Evolutionary conservation across 176 grass and related monocot species (phyloP).

Genomic region (Raddia guianensis): DNA sequence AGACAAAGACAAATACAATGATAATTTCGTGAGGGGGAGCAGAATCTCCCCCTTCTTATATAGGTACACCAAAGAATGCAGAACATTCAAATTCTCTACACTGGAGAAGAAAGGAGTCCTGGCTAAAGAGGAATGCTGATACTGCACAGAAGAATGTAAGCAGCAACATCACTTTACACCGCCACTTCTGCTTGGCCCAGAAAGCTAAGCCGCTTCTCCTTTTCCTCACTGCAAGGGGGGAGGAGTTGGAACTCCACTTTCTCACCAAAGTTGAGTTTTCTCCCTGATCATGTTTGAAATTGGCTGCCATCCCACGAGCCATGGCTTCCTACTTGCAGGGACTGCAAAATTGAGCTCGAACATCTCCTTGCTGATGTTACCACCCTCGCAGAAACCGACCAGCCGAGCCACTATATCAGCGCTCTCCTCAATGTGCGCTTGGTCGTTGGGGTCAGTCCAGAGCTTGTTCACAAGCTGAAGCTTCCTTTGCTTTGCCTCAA

Average conservation of each 20-base stretch:
- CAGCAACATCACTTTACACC: background rate
- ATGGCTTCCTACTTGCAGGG: conserved; percentile 73
- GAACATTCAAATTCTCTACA: conserved; percentile 27
- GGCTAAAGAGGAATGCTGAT: background rate
- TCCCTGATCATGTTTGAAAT: conserved; percentile 84
- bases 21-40: background rate
- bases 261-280: conserved; percentile 45
- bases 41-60: background rate
- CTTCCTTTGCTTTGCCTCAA: conserved; percentile 81
- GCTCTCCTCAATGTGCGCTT: conserved; percentile 64
- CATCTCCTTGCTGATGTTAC: conserved; percentile 95
- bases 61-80: conserved; percentile 19
- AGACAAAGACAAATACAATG: background rate
- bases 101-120: background rate
- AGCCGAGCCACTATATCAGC: conserved; percentile 86
- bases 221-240: background rate
- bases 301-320: conserved; percentile 89
- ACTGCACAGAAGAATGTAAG: background rate
- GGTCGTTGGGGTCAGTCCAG: conserved; percentile 72
- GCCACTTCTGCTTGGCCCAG: conserved; percentile 16
- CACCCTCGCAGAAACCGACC: conserved; percentile 90
- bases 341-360: conserved; percentile 87
- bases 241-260: background rate
- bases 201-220: background rate
- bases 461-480: conserved; percentile 83